Conservation (phyloP, 257 asterid genomes). For the Nicotiana tomentosiformis region DNA sequence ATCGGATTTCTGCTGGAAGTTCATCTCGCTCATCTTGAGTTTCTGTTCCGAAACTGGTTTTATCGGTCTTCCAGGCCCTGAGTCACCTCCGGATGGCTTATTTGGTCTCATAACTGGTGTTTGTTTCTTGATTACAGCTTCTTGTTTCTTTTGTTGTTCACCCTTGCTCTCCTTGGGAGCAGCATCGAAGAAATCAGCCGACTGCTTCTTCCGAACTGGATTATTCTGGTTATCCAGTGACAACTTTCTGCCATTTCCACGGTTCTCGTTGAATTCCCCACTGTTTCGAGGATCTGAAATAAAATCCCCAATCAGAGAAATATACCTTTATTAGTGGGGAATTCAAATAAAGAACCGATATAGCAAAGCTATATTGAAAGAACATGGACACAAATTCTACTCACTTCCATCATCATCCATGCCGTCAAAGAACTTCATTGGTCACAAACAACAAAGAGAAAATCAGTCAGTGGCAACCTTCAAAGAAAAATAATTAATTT, state of each 20-base stretch:
- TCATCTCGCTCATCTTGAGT: conserved; percentile 24
- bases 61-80: conserved; percentile 42
- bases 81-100: conserved; percentile 27
- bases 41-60: conserved; percentile 39
- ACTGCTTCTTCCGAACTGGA: conserved; percentile 23
- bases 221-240: conserved; percentile 24
- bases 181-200: conserved; percentile 15
- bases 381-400: conserved; percentile 37
- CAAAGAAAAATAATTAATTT: neutral
- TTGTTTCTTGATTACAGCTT: conserved; percentile 39
- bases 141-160: conserved; percentile 41
- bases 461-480: conserved; percentile 19
- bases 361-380: conserved; percentile 33
- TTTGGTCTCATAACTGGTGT: conserved; percentile 33
- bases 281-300: conserved; percentile 75
- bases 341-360: conserved; percentile 44
- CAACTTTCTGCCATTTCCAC: conserved; percentile 58
- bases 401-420: conserved; percentile 99
- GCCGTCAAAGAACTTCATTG: conserved; percentile 77
- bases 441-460: conserved; percentile 23
- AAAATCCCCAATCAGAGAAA: conserved; percentile 36
- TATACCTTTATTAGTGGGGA: conserved; percentile 38
- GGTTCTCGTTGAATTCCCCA: conserved; percentile 77
- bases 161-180: conserved; percentile 34
- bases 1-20: conserved; percentile 37